Evolutionary conservation across 106 monocot species (phyloP).

Genomic region (Dioscorea zingiberensis): DNA sequence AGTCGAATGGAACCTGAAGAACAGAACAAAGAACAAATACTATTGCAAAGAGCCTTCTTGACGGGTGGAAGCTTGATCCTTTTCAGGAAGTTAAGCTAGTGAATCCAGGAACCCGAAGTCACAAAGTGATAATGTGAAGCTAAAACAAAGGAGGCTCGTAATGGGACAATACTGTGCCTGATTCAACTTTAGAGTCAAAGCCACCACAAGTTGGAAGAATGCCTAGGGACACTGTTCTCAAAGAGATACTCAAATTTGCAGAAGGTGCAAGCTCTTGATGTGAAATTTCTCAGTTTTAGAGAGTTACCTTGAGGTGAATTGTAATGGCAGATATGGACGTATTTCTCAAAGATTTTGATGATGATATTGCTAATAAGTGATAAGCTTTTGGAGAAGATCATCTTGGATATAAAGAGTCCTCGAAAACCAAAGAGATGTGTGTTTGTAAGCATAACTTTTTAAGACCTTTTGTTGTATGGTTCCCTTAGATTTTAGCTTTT

Average conservation of each 20-base stretch:
- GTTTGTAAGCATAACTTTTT: conserved; percentile 40
- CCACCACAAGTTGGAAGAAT: conserved; percentile 62
- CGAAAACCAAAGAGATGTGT: conserved; percentile 33
- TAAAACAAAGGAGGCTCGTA: conserved; percentile 23
- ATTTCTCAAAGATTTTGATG: conserved; percentile 83
- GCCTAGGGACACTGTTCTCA: conserved; percentile 83
- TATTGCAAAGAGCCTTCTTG: conserved; percentile 18
- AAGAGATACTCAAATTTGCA: conserved; percentile 89
- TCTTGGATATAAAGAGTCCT: conserved; percentile 48
- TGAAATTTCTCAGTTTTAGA: conserved; percentile 80
- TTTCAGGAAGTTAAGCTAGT: conserved; percentile 10
- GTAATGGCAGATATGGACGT: conserved; percentile 64
- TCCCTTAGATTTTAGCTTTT: background rate
- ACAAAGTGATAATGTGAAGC: conserved; percentile 21
- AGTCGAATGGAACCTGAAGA: conserved; percentile 34
- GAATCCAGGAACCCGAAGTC: conserved; percentile 26
- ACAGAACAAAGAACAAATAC: conserved; percentile 18
- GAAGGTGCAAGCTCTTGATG: conserved; percentile 73
- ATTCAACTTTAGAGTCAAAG: conserved; percentile 33
- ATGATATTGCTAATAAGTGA: conserved; percentile 52
- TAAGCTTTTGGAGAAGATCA: conserved; percentile 43
- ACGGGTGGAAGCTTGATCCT: conserved; percentile 24
- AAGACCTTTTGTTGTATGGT: background rate
- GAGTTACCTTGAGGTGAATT: conserved; percentile 71
- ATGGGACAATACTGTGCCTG: conserved; percentile 13